Evolutionary conservation across 805 yeast genomes (phyloP).

Genomic region (Candida koratica): DNA sequence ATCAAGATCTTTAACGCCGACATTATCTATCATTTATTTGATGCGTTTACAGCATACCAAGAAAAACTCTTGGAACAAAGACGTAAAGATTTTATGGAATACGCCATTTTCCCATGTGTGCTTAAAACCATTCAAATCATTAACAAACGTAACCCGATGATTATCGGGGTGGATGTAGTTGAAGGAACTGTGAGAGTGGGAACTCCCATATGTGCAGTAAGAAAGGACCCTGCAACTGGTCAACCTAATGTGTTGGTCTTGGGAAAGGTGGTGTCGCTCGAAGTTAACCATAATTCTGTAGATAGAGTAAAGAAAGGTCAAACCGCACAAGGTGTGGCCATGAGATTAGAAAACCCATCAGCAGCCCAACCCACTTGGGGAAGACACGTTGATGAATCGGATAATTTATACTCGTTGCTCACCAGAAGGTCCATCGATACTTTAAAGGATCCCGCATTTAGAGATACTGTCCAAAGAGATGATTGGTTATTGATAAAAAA

Average conservation of each 20-base stretch:
- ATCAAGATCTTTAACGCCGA: slow-evolving; percentile 93
- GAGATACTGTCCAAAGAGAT: slow-evolving; percentile 88
- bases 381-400: slow-evolving; percentile 94
- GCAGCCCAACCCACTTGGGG: slow-evolving; percentile 98
- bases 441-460: slow-evolving; percentile 97
- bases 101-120: slow-evolving; percentile 93
- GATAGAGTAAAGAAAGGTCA: slow-evolving; percentile 87
- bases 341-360: slow-evolving; percentile 92
- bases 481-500: slow-evolving; percentile 93
- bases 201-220: slow-evolving; percentile 94
- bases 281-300: slow-evolving; percentile 87
- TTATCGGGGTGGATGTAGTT: slow-evolving; percentile 94
- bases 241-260: slow-evolving; percentile 64
- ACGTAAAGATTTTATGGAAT: slow-evolving; percentile 81
- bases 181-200: slow-evolving; percentile 90
- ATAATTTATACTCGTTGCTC: slow-evolving; percentile 83
- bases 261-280: slow-evolving; percentile 90
- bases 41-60: slow-evolving; percentile 91
- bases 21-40: slow-evolving; percentile 93
- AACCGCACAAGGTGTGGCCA: slow-evolving; percentile 97
- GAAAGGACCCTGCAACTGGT: slow-evolving; percentile 80
- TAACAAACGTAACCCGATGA: slow-evolving; percentile 98
- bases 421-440: slow-evolving; percentile 90
- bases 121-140: slow-evolving; percentile 91
- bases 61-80: slow-evolving; percentile 80